Base-by-base conservation (phyloP, 2,329 filamentous ascomycete genomes). In the Calycina herbarum region DNA sequence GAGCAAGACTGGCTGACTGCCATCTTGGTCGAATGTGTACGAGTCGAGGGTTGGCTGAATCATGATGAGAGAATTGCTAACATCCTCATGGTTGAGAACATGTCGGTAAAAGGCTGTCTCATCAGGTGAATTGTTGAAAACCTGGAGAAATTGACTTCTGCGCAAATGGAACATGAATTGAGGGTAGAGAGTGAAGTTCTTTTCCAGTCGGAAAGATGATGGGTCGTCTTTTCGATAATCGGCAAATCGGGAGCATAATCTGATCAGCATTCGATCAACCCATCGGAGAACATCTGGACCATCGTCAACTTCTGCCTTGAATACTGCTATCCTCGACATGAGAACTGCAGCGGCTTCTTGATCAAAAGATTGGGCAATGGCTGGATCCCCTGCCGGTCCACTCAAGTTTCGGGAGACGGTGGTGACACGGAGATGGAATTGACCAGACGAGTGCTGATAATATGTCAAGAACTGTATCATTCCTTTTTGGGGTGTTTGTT, bases 101-200 rank as follows among this genome's bases (percentile, higher is more conserved):
- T 99, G 95, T 67, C 95, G 87, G 77, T 98, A 97, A 80, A 99
- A 99, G n/a, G 95, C 95, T 29, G 95, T 99, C 80, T 99, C 95
- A 74, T 99, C 95, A 7, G 95, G 95, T 0, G 94, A 98, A 79
- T 98, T 99, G 83, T 99, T 99, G 86, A 99, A 99, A 65, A 99
- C 94, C 76, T 99, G 95, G 70, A 99, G 80, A 83, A 99, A 99
- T 79, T 98, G 95, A 79, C 93, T 97, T 79, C 95, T 88, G 73
- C 95, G 91, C 67, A 99, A 85, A 78, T 99, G 95, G 84, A 99
- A 99, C 95, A 99, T 99, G 81, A 99, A 99, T 77, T 99, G 95
- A 31, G 95, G 95, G 76, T 99, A 99, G 17, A 99, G 85, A 0
- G 94, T 98, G 76, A 99, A 99, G 82, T 99, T 99, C 87, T 97